Evolutionary conservation across 176 grass and related monocot species (phyloP).

Genomic region (Avena atlantica): DNA sequence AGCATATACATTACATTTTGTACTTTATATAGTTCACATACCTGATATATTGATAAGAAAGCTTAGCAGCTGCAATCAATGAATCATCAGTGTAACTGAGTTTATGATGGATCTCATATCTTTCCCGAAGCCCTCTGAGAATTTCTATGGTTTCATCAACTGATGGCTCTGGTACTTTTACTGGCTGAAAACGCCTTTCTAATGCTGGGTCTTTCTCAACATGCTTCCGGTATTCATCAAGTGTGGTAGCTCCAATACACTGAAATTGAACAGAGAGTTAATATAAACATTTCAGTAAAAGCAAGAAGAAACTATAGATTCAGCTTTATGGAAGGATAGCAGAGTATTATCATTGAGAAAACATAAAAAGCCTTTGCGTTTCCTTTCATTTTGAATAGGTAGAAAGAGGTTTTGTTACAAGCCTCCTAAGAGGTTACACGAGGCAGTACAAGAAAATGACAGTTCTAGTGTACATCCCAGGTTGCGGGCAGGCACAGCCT

Average conservation of each 20-base stretch:
- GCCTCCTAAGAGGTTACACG: too few relatives aligned
- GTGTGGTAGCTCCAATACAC: constrained; percentile 94
- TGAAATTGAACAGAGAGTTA: constrained; percentile 45
- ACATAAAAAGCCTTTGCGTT: too few relatives aligned
- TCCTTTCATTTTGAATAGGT: too few relatives aligned
- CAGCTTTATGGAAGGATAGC: neutral
- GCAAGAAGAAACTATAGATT: neutral
- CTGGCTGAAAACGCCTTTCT: constrained; percentile 96
- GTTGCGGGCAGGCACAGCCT: too few relatives aligned
- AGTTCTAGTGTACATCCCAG: too few relatives aligned
- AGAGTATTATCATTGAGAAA: too few relatives aligned
- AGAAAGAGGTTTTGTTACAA: too few relatives aligned
- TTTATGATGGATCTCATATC: constrained; percentile 98
- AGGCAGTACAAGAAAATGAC: too few relatives aligned
- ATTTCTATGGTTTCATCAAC: constrained; percentile 98
- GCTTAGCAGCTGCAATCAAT: constrained; percentile 71
- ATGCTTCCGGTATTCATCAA: constrained; percentile 95
- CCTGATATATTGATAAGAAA: constrained; percentile 97
- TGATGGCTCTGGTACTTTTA: constrained; percentile 90
- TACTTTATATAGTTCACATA: constrained; percentile 41
- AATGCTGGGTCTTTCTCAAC: constrained; percentile 96
- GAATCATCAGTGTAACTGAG: constrained; percentile 88
- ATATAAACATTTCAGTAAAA: constrained; percentile 33
- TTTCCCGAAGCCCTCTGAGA: constrained; percentile 78
- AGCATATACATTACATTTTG: constrained; percentile 9